Evolutionary conservation across 2,329 filamentous ascomycete genomes (phyloP).

Genomic region (Dothistroma pini): DNA sequence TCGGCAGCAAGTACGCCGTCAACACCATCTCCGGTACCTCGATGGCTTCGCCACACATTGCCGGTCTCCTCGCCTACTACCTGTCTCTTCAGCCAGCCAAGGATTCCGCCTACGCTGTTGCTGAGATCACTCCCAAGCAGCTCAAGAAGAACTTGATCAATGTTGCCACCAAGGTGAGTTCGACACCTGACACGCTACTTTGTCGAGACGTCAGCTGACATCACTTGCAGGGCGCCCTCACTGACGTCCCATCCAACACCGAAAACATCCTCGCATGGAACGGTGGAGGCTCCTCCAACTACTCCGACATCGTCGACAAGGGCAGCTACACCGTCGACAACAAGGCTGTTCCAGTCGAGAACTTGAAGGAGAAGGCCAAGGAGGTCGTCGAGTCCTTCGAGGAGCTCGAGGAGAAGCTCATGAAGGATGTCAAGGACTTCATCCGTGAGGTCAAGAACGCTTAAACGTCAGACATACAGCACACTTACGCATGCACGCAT

Average conservation of each 20-base stretch:
- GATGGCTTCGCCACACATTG: constrained; percentile 97
- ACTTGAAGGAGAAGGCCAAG: constrained; percentile 21
- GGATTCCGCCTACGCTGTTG: constrained; percentile 88
- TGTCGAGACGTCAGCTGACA: neutral
- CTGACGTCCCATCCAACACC: constrained; percentile 79
- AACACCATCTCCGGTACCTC: constrained; percentile 99
- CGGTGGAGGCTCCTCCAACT: constrained; percentile 92
- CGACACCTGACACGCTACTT: neutral
- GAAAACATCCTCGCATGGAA: constrained; percentile 98
- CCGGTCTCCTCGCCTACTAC: constrained; percentile 95
- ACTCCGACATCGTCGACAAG: constrained; percentile 48
- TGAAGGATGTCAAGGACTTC: constrained; percentile 47
- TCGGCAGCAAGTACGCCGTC: constrained; percentile 89
- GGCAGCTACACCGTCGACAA: constrained; percentile 35
- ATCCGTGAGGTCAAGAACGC: constrained; percentile 36
- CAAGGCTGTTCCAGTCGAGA: constrained; percentile 23
- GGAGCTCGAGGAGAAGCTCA: constrained; percentile 27
- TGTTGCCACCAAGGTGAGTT: constrained; percentile 64
- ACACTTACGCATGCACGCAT: neutral
- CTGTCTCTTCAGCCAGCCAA: constrained; percentile 88
- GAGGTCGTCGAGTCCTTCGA: constrained; percentile 41
- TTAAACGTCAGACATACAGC: constrained; percentile 7
- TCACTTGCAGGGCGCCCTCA: constrained; percentile 57
- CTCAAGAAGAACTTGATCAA: constrained; percentile 85
- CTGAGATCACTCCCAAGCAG: constrained; percentile 85